Evolutionary conservation across 192 early-diverging fungal species (phyloP), one percentile per base, ranked within the genome.

Genomic region (Podila minutissima): DNA sequence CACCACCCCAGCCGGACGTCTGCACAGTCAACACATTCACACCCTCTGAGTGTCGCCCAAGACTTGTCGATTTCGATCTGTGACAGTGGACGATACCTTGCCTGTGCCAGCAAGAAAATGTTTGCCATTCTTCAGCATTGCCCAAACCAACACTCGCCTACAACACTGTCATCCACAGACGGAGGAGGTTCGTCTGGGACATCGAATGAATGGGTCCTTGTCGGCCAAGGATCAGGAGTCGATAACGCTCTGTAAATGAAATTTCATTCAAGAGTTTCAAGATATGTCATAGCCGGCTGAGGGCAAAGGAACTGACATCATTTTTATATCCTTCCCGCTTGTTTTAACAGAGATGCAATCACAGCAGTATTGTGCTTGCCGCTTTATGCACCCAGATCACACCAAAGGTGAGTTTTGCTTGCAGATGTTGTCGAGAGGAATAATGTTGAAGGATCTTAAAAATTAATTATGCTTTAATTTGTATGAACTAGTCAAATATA

Each of bases 301-400:
- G 9, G 35, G 35, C 35, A 10, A 4, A 11, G 35, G 9, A 11
- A 12, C 33, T 24, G 17, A 35, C 5, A 55, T 32, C 20, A 55
- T 32, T 26, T 15, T 8, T 35, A 64, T 51, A 63, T 4, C 41
- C 15, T 2, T 46, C 13, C 15, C 41, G 1, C 5, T 17, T 37
- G 24, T 32, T 19, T 69, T 41, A 20, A 15, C 37, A 87, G 85
- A 29, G 88, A 89, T 59, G 71, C 53, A 6, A 89, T 89, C 33
- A 89, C 88, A 2, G 72, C 85, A 0, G 61, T 89, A 19, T 58
- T 87, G 20, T 89, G 88, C 61, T 65, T 89, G 41, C 86, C 88
- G 17, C 69, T 86, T 22, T 89, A 86, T 72, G 82, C 83, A 4
- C 88, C 88, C 8, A 83, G 85, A 5, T 85, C 82, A 28, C n/a